Evolutionary conservation across 495 filamentous ascomycete genomes (phyloP).

Genomic region (Xylaria nigripes): DNA sequence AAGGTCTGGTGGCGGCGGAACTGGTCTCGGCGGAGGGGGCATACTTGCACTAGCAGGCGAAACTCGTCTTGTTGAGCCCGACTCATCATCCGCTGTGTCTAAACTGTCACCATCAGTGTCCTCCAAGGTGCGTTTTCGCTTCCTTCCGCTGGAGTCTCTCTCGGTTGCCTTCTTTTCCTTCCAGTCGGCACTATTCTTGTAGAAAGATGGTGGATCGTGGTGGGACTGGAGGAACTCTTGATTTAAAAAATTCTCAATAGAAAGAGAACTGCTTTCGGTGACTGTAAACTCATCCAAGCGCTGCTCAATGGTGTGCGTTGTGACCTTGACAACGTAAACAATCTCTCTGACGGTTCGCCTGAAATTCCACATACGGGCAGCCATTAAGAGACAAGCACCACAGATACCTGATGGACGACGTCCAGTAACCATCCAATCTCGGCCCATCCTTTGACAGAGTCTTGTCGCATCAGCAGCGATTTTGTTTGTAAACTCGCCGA

Average conservation of each 20-base stretch:
- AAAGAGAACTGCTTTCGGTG: slow-evolving; percentile 69
- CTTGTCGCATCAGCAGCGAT: slow-evolving; percentile 80
- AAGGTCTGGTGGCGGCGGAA: slow-evolving; percentile 20
- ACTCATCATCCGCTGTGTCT: background rate
- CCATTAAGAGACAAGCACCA: slow-evolving; percentile 88
- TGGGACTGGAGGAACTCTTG: slow-evolving; percentile 43
- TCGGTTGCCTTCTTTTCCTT: slow-evolving; percentile 41
- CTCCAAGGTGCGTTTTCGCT: slow-evolving; percentile 35
- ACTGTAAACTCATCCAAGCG: slow-evolving; percentile 83
- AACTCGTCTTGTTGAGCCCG: slow-evolving; percentile 6
- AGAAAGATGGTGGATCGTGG: slow-evolving; percentile 78
- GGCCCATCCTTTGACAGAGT: slow-evolving; percentile 83
- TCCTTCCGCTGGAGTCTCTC: slow-evolving; percentile 29
- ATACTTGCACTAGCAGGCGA: slow-evolving; percentile 11
- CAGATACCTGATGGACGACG: slow-evolving; percentile 90
- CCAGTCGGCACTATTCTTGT: slow-evolving; percentile 48
- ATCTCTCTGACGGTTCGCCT: slow-evolving; percentile 84
- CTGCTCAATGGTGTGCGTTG: slow-evolving; percentile 79
- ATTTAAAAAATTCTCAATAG: slow-evolving; percentile 78
- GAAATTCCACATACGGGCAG: slow-evolving; percentile 95
- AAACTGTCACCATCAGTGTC: slow-evolving; percentile 28
- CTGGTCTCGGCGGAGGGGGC: slow-evolving; percentile 16
- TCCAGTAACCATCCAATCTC: slow-evolving; percentile 92
- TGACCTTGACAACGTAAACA: slow-evolving; percentile 92
- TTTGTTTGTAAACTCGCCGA: slow-evolving; percentile 62